phyloP scores from a whole-genome alignment of 1,284 basidiomycete species.

The Serendipita sp. region DNA sequence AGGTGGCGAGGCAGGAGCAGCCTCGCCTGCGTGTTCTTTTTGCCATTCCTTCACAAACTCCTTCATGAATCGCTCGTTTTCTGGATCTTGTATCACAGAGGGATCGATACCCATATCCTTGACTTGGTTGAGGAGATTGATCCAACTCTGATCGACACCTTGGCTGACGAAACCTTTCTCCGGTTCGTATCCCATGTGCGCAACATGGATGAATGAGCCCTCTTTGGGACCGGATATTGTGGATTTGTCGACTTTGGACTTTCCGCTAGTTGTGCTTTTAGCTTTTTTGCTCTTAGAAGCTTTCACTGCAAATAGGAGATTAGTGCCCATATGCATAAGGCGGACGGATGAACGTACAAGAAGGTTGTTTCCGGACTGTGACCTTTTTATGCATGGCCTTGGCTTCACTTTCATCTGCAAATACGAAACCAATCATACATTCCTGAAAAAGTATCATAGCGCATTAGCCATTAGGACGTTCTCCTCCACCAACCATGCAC shows the following conservation, averaged over 20 bases:
- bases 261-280: slow-evolving; percentile 21
- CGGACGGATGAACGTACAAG: slow-evolving; percentile 29
- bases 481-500: slow-evolving; percentile 21
- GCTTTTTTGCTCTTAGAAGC: slow-evolving; percentile 43
- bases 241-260: slow-evolving; percentile 75
- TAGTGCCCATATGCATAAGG: slow-evolving; percentile 10
- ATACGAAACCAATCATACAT: slow-evolving; percentile 84
- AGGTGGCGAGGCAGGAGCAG: slow-evolving; percentile 14
- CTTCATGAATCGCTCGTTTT: slow-evolving; percentile 80
- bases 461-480: neutral
- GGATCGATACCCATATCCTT: slow-evolving; percentile 54
- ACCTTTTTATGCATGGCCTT: slow-evolving; percentile 85
- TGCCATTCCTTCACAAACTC: slow-evolving; percentile 57
- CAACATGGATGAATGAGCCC: slow-evolving; percentile 79
- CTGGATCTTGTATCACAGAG: slow-evolving; percentile 39
- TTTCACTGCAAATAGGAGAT: slow-evolving; percentile 24
- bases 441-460: slow-evolving; percentile 30
- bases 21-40: slow-evolving; percentile 23
- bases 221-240: slow-evolving; percentile 73
- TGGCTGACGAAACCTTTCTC: slow-evolving; percentile 76
- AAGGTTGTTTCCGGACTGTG: slow-evolving; percentile 45
- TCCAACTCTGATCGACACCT: slow-evolving; percentile 91
- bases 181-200: slow-evolving; percentile 88
- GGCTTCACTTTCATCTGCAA: slow-evolving; percentile 79
- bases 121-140: slow-evolving; percentile 59